phyloP scores from a whole-genome alignment of 1,139 yeast genomes.

The Nakaseomyces kungkrabaensis region DNA sequence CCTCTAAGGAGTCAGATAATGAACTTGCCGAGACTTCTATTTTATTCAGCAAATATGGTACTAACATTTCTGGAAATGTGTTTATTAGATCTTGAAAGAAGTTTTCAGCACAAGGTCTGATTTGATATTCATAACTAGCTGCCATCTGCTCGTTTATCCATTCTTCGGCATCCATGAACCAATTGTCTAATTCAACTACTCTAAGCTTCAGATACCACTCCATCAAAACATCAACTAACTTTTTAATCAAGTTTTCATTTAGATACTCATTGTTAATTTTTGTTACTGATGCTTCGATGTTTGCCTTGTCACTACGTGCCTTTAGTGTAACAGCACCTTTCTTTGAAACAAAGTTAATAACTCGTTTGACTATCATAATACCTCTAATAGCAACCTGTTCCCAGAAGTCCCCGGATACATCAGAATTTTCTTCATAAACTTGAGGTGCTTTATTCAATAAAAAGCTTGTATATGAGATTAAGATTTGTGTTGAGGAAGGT shows the following conservation, averaged over 20 bases:
- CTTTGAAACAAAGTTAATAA: conserved; percentile 52
- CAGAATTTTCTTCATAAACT: conserved; percentile 42
- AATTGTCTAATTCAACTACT: conserved; percentile 66
- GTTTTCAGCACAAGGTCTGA: conserved; percentile 81
- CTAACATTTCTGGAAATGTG: conserved; percentile 51
- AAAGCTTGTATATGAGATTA: conserved; percentile 48
- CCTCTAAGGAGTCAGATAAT: conserved; percentile 33
- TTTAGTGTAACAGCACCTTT: conserved; percentile 59
- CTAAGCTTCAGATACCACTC: conserved; percentile 63
- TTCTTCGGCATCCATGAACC: conserved; percentile 85
- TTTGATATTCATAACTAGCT: conserved; percentile 72
- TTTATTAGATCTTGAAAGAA: conserved; percentile 67
- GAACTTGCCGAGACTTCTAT: conserved; percentile 39
- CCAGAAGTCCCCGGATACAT: conserved; percentile 57
- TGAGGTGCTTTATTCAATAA: conserved; percentile 53
- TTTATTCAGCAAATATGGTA: conserved; percentile 52
- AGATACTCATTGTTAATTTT: conserved; percentile 47
- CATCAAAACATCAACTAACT: conserved; percentile 57
- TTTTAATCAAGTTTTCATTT: conserved; percentile 44
- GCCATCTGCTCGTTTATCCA: conserved; percentile 79
- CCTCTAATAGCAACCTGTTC: conserved; percentile 66
- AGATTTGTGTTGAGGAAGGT: conserved; percentile 51
- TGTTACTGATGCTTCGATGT: conserved; percentile 47
- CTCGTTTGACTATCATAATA: conserved; percentile 51
- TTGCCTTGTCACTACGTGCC: conserved; percentile 50